Conservation (phyloP, 768 basidiomycete species). For the Leccinum truebloodii region DNA sequence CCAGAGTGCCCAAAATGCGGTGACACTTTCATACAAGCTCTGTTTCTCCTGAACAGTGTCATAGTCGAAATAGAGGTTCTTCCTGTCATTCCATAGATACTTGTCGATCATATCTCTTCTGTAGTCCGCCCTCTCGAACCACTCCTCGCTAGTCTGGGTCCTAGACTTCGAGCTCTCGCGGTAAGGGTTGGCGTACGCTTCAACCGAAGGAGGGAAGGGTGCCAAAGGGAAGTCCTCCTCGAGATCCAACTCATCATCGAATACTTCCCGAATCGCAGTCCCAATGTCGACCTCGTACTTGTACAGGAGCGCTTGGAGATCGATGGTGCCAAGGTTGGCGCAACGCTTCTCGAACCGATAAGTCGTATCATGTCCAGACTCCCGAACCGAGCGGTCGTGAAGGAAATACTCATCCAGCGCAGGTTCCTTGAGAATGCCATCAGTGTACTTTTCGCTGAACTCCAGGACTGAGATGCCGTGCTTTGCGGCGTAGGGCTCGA, state of each 20-base stretch:
- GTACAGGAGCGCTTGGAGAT: slow-evolving; percentile 93
- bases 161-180: slow-evolving; percentile 60
- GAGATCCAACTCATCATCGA: slow-evolving; percentile 88
- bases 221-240: slow-evolving; percentile 91
- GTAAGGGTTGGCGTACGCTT: slow-evolving; percentile 62
- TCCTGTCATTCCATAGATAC: slow-evolving; percentile 95
- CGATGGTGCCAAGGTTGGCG: slow-evolving; percentile 95
- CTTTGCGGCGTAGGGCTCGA: slow-evolving; percentile 92
- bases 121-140: slow-evolving; percentile 88
- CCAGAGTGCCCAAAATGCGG: slow-evolving; percentile 95
- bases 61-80: slow-evolving; percentile 94
- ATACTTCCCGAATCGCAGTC: slow-evolving; percentile 94
- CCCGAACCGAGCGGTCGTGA: slow-evolving; percentile 94
- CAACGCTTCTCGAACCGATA: slow-evolving; percentile 98
- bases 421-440: slow-evolving; percentile 79
- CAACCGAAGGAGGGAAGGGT: slow-evolving; percentile 85
- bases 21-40: slow-evolving; percentile 96
- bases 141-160: slow-evolving; percentile 79
- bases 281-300: slow-evolving; percentile 99
- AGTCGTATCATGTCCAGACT: slow-evolving; percentile 95
- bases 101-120: slow-evolving; percentile 86
- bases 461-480: slow-evolving; percentile 92
- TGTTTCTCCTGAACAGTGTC: slow-evolving; percentile 91
- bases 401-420: slow-evolving; percentile 95
- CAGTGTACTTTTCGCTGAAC: slow-evolving; percentile 96